Percentiles rank a stretch among this genome's conserved stretches.
These are phyloP conservation scores for Microglena sp. DNA, from an alignment of 139 green algal genomes.

Conservation along the genomic window DNA sequence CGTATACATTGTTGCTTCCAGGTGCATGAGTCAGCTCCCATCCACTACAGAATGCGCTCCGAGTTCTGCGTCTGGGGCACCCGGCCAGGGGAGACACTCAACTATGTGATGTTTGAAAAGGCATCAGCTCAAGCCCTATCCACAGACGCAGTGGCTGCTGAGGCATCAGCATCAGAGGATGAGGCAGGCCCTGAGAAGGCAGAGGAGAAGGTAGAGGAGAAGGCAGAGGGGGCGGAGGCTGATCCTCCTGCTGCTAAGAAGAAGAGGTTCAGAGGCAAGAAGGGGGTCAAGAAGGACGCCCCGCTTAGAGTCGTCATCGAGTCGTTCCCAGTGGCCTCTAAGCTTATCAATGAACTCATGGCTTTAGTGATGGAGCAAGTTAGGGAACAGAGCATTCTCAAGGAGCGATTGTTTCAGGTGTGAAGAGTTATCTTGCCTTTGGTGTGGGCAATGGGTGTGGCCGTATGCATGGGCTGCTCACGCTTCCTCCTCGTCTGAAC, in stretches of 20 bases:
- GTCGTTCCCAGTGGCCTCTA: constrained; percentile 66
- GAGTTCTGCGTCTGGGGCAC: constrained; percentile 29
- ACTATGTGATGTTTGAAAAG: constrained; percentile 27
- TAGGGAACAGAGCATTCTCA: constrained; percentile 19
- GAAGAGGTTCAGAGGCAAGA: background rate
- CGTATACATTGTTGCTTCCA: constrained; percentile 16
- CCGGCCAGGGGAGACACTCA: background rate
- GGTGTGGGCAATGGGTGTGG: background rate
- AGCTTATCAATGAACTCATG: constrained; percentile 80
- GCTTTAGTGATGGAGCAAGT: constrained; percentile 40
- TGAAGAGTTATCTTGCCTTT: constrained; percentile 13
- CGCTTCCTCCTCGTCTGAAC: background rate
- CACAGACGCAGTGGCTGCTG: background rate
- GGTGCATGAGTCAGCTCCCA: constrained; percentile 20
- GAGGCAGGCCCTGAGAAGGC: background rate
- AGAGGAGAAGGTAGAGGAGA: background rate
- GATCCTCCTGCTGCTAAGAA: background rate
- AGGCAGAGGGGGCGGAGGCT: background rate
- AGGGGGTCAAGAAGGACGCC: background rate
- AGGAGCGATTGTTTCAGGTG: constrained; percentile 53
- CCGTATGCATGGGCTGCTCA: too few relatives aligned
- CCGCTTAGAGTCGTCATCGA: constrained; percentile 38
- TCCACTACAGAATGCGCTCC: constrained; percentile 58
- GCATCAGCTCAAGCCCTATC: background rate
- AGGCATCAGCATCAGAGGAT: background rate